Evolutionary conservation across 495 filamentous ascomycete genomes (phyloP).

Genomic region (Aspergillus panamensis): DNA sequence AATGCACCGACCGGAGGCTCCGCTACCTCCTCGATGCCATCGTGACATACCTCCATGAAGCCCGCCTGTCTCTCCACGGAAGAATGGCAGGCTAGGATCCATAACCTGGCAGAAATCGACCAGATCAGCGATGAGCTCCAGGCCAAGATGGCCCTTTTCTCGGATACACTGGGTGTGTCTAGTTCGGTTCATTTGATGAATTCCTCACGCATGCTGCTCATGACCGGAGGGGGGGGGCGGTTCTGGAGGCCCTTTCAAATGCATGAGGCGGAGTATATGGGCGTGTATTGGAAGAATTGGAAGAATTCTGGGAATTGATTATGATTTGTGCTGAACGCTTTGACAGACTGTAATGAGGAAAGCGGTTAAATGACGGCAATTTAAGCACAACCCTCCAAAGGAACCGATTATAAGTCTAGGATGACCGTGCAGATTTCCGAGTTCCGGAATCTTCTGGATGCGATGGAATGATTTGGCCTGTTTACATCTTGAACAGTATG

Average conservation of each 20-base stretch:
- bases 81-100: slow-evolving; percentile 63
- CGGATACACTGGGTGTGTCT: slow-evolving; percentile 75
- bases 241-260: slow-evolving; percentile 84
- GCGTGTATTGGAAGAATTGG: slow-evolving; percentile 1
- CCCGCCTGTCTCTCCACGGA: slow-evolving; percentile 61
- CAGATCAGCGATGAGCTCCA: slow-evolving; percentile 63
- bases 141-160: slow-evolving; percentile 81
- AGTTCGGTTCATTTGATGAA: slow-evolving; percentile 64
- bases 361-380: too few relatives aligned
- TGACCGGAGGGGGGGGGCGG: slow-evolving; percentile 75
- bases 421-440: too few relatives aligned
- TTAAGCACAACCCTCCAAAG: too few relatives aligned
- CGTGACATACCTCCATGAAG: slow-evolving; percentile 66
- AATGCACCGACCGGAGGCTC: slow-evolving; percentile 53
- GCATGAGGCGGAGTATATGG: slow-evolving; percentile 62
- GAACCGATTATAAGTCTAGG: too few relatives aligned
- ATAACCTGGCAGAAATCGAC: slow-evolving; percentile 60
- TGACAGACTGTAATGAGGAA: too few relatives aligned
- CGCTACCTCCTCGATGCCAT: slow-evolving; percentile 61
- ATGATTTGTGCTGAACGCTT: too few relatives aligned
- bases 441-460: too few relatives aligned
- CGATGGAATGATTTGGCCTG: too few relatives aligned
- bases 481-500: too few relatives aligned
- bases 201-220: slow-evolving; percentile 63
- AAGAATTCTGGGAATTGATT: too few relatives aligned